phyloP scores from a whole-genome alignment of 805 yeast genomes.

The Nakazawaea siamensis region DNA sequence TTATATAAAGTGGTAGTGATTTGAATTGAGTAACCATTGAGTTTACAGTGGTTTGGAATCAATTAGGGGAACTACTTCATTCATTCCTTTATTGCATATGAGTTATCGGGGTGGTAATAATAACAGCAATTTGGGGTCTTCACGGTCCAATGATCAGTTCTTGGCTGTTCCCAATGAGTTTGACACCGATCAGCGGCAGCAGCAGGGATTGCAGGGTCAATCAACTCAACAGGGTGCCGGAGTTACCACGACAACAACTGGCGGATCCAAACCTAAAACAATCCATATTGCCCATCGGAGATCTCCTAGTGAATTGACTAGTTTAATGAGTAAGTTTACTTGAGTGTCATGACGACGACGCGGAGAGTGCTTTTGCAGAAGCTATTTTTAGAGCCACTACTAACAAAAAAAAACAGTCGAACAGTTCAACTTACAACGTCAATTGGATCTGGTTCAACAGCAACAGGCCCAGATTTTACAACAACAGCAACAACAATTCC shows the following conservation, averaged over 20 bases:
- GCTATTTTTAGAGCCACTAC: no score
- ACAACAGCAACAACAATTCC: slow-evolving; percentile 43
- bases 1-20: no score
- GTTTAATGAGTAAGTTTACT: slow-evolving; percentile 57
- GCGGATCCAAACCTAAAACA: slow-evolving; percentile 38
- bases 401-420: no score
- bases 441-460: slow-evolving; percentile 82
- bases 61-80: no score
- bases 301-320: slow-evolving; percentile 92
- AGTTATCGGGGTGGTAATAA: slow-evolving; percentile 3
- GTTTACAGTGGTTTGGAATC: no score
- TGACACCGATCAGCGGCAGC: background rate
- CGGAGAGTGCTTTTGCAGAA: no score
- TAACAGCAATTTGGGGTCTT: background rate
- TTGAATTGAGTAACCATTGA: no score
- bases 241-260: slow-evolving; percentile 21
- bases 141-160: slow-evolving; percentile 3
- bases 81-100: no score
- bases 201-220: no score
- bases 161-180: slow-evolving; percentile 2
- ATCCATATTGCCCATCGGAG: slow-evolving; percentile 95
- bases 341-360: no score
- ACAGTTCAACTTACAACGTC: slow-evolving; percentile 83
- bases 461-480: slow-evolving; percentile 86
- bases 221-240: slow-evolving; percentile 6